These are phyloP conservation scores for Suillus ampliporus DNA, from an alignment of 768 basidiomycete species.

Conservation along the genomic window DNA sequence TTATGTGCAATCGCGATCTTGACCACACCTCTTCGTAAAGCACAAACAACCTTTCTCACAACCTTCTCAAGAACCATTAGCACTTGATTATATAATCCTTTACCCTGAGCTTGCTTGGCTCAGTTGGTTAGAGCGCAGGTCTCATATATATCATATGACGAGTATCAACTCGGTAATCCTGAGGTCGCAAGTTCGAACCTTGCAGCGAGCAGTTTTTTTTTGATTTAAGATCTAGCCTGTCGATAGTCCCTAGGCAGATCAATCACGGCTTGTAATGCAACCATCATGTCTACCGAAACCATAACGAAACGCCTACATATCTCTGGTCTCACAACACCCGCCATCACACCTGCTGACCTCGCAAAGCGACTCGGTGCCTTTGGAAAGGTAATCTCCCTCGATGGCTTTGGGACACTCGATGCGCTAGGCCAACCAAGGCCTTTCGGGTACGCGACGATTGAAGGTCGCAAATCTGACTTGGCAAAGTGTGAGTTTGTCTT, in stretches of 20 bases:
- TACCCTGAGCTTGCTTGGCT: conserved; percentile 49
- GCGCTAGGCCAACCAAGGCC: conserved; percentile 69
- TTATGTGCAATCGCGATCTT: conserved; percentile 8
- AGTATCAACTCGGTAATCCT: conserved; percentile 47
- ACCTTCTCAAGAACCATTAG: neutral
- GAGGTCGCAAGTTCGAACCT: conserved; percentile 71
- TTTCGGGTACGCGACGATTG: conserved; percentile 77
- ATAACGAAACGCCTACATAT: conserved; percentile 69
- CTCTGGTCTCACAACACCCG: conserved; percentile 76
- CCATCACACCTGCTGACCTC: conserved; percentile 64
- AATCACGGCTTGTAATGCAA: neutral
- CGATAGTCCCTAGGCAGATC: no score
- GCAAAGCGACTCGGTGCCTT: conserved; percentile 63
- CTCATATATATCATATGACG: conserved; percentile 49
- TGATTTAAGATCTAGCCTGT: no score
- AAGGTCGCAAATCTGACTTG: conserved; percentile 62
- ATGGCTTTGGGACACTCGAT: conserved; percentile 71
- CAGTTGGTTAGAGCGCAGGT: conserved; percentile 65
- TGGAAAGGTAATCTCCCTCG: conserved; percentile 69
- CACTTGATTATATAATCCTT: conserved; percentile 6
- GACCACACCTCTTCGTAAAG: no score
- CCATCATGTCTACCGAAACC: conserved; percentile 8
- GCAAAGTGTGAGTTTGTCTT: conserved; percentile 61
- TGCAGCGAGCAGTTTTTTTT: conserved; percentile 52
- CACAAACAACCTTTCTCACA: neutral